Evolutionary conservation across 177 flowering plant species (phyloP).

Genomic region (Vitis hybrid): DNA sequence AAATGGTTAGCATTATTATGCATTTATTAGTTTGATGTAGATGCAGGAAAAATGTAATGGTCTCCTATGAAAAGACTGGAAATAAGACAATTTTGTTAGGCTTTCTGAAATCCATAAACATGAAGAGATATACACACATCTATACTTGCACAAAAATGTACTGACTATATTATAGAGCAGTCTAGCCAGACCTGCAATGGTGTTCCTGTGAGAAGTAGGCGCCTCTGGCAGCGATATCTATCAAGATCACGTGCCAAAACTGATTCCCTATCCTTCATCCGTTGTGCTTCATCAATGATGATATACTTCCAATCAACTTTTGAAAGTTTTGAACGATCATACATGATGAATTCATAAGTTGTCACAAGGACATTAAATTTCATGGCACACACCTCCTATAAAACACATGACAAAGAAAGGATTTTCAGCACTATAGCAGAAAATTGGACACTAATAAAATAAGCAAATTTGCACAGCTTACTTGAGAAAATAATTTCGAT

Average conservation of each 20-base stretch:
- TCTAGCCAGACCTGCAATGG: slow-evolving; percentile 84
- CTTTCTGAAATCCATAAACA: no score
- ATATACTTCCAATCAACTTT: slow-evolving; percentile 98
- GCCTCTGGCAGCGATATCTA: slow-evolving; percentile 94
- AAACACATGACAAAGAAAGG: slow-evolving; percentile 9
- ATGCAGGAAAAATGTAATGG: no score
- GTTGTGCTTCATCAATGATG: slow-evolving; percentile 97
- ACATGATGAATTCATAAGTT: slow-evolving; percentile 97
- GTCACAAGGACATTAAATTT: slow-evolving; percentile 98
- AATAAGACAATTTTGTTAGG: no score
- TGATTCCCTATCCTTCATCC: slow-evolving; percentile 99
- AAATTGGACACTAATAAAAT: background rate
- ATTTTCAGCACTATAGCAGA: slow-evolving; percentile 5
- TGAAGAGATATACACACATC: no score
- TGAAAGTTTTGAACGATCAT: slow-evolving; percentile 93
- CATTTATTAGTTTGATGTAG: no score
- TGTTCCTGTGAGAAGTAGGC: slow-evolving; percentile 94
- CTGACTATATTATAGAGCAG: background rate
- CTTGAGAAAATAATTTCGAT: slow-evolving; percentile 91
- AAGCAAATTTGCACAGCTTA: slow-evolving; percentile 30
- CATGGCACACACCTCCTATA: slow-evolving; percentile 89
- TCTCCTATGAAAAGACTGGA: no score
- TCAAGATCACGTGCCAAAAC: slow-evolving; percentile 99
- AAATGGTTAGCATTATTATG: no score
- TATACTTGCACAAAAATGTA: no score